A percentile compares a stretch with the other conserved stretches of the same genome.
These are phyloP conservation scores for Fagopyrum tataricum DNA, from an alignment of 148 eudicot genomes.

Conservation along the genomic window DNA sequence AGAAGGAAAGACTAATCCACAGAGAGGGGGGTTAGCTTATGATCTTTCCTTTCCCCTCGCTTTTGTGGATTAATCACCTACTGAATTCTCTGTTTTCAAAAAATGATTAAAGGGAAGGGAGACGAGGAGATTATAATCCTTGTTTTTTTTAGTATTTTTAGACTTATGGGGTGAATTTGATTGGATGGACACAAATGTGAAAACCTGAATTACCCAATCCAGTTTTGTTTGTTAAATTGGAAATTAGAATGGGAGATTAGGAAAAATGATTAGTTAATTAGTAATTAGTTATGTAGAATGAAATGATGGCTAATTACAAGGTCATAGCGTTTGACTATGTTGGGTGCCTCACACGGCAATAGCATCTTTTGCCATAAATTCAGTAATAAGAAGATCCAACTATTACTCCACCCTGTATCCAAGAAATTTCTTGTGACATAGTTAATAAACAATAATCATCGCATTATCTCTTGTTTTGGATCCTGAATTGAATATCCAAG, in stretches of 20 bases:
- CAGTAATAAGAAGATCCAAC: background rate
- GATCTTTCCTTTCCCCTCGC: slow-evolving; percentile 7
- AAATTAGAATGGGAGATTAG: background rate
- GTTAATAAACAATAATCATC: too few species aligned
- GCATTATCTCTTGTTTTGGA: too few species aligned
- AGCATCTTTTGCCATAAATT: background rate
- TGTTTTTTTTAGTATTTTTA: background rate
- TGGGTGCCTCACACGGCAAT: background rate
- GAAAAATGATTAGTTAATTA: background rate
- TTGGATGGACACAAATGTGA: slow-evolving; percentile 2
- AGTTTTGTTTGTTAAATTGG: background rate
- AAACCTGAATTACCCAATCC: background rate
- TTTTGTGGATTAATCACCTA: slow-evolving; percentile 10
- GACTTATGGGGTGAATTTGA: background rate
- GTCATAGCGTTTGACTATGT: slow-evolving; percentile 1
- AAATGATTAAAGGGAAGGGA: background rate
- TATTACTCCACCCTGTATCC: slow-evolving; percentile 4
- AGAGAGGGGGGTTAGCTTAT: background rate
- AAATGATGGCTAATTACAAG: background rate
- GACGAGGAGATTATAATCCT: background rate
- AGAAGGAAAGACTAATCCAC: slow-evolving; percentile 3
- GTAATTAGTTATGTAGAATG: background rate
- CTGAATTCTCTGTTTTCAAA: background rate
- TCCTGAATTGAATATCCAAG: too few species aligned
- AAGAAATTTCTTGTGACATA: too few species aligned